A percentile compares a stretch with the other conserved stretches of the same genome.
phyloP scores from a whole-genome alignment of 23 red algal genomes.

The Gracilaria vermiculophylla region DNA sequence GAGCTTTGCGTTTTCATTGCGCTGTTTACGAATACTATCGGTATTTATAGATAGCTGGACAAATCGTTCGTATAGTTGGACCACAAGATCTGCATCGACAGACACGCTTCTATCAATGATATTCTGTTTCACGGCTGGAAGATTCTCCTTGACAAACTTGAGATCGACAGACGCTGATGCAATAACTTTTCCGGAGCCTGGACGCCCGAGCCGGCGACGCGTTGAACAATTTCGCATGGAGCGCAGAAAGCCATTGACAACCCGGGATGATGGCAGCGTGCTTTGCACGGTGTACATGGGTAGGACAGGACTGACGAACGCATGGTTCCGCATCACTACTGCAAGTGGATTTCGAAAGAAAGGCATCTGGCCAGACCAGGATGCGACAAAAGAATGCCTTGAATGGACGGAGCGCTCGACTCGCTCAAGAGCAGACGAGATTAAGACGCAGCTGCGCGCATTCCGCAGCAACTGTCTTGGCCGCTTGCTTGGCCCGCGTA shows the following conservation, averaged over 20 bases:
- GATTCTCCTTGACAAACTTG: constrained; percentile 64
- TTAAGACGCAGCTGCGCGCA: no score
- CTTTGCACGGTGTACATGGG: background rate
- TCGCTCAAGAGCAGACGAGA: no score
- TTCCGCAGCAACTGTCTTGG: no score
- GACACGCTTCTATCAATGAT: constrained; percentile 61
- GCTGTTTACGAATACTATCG: constrained; percentile 52
- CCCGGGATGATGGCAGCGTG: background rate
- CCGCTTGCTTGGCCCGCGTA: no score
- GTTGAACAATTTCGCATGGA: background rate
- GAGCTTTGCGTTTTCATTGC: constrained; percentile 79
- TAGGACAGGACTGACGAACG: background rate
- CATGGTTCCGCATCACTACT: constrained; percentile 13
- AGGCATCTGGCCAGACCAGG: background rate
- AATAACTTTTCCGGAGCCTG: constrained; percentile 37
- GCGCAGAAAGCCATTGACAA: background rate
- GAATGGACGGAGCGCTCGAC: no score
- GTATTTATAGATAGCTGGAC: constrained; percentile 25
- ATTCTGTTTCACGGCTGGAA: constrained; percentile 72
- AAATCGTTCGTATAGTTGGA: constrained; percentile 76
- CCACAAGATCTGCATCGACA: constrained; percentile 70
- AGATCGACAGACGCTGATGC: constrained; percentile 53
- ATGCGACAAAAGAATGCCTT: background rate
- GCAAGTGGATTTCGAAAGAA: background rate
- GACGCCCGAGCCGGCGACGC: background rate